These are phyloP conservation scores for Protostelium mycophagum DNA, from an alignment of 78 protist species.

Conservation along the genomic window DNA sequence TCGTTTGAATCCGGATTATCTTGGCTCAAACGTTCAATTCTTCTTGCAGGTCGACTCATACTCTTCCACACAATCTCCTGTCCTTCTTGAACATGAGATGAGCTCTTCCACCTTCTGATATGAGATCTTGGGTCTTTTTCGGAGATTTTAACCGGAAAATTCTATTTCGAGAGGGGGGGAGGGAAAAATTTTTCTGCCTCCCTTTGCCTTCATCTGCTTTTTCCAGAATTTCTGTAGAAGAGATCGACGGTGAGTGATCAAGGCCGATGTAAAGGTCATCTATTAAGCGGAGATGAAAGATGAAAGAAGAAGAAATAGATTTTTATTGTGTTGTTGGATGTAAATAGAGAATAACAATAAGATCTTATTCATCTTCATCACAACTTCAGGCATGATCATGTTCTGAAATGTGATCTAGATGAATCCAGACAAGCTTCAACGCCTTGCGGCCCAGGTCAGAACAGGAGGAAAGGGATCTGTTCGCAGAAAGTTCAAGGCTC, in stretches of 20 bases:
- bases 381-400: too few relatives aligned
- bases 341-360: too few relatives aligned
- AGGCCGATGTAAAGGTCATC: too few relatives aligned
- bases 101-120: not conserved
- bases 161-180: not conserved
- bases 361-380: too few relatives aligned
- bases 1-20: not conserved
- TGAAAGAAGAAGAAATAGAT: too few relatives aligned
- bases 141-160: not conserved
- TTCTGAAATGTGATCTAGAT: too few relatives aligned
- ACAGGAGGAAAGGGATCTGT: constrained; percentile 88
- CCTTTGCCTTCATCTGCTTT: not conserved
- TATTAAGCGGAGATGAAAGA: too few relatives aligned
- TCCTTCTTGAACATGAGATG: not conserved
- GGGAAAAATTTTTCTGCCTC: not conserved
- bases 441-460: constrained; percentile 47
- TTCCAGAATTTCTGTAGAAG: not conserved
- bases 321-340: too few relatives aligned
- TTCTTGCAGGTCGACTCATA: not conserved
- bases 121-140: not conserved
- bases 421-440: constrained; percentile 42
- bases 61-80: too few relatives aligned
- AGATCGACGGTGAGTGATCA: not conserved
- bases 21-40: not conserved
- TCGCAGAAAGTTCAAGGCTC: constrained; percentile 72